Evolutionary conservation across 352 stramenopile genomes (phyloP), one percentile per base, ranked within the genome.

Genomic region (Phytopythium cucurbitacearum): DNA sequence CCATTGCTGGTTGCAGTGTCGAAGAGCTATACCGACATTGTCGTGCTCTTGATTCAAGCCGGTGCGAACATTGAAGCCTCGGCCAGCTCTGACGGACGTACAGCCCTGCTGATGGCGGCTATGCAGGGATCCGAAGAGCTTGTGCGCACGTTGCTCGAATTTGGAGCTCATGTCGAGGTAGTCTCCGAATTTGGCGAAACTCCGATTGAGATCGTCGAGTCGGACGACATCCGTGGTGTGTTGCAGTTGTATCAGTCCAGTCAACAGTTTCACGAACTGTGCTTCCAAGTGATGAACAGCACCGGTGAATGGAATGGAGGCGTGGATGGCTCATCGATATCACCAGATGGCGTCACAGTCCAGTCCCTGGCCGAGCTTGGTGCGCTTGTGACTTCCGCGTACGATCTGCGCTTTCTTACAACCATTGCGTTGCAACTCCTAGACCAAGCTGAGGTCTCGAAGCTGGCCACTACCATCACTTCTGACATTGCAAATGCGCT

Each of bases 371-470:
- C 33, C 1, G 51, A 60, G 28, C 49, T 77, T 3, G 15, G 66
- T 16, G 51, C 55, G 1, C 48, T 71, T 0, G 53, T 73, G 37
- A 77, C 68, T 4, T 73, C 59, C 0, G 65, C 70, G 9, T 67
- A 69, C 48, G 62, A 76, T 40, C 51, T 74, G 3, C 59, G 58
- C 3, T 46, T 59, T 43, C 49, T 74, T 10, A 55, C 71, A 28
- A 65, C 52, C 8, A 50, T 76, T 7, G 54, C 46, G 1, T 41
- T 59, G 34, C 49, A 40, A 15, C 49, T n/a, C n/a, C 9, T 53
- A 13, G 47, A 53, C 5, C 34, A 53, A 15, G n/a, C 10, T 4
- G 8, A 15, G 9, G 36, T 5, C 4, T 43, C 41, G 16, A 44
- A 43, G 3, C 16, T 34, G 5, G 34, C 47, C 4, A 53, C 35